These are phyloP conservation scores for Vaccinium macrocarpon DNA, from an alignment of 148 eudicot species.

Conservation along the genomic window DNA sequence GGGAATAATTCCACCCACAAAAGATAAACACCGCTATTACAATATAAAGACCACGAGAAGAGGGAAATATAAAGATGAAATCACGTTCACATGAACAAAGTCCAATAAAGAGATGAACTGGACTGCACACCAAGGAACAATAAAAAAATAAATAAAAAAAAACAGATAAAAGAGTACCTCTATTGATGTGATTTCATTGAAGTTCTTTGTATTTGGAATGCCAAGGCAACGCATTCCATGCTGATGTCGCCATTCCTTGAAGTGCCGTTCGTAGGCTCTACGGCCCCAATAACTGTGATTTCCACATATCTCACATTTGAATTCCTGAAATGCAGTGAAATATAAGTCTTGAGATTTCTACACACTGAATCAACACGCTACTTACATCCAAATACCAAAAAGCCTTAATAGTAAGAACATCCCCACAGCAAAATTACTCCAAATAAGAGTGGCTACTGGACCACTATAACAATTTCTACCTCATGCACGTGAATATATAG, in stretches of 20 bases:
- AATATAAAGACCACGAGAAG: background rate
- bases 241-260: constrained; percentile 96
- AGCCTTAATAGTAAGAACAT: background rate
- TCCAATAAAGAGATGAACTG: background rate
- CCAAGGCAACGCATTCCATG: constrained; percentile 99
- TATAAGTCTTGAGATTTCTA: background rate
- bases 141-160: background rate
- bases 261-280: constrained; percentile 95
- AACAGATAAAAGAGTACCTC: constrained; percentile 39
- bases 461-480: background rate
- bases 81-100: background rate
- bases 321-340: constrained; percentile 54
- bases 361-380: background rate
- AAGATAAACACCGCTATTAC: background rate
- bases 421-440: background rate
- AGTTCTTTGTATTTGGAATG: constrained; percentile 96
- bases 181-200: constrained; percentile 91
- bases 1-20: background rate
- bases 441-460: background rate
- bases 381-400: background rate
- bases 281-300: constrained; percentile 98
- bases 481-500: background rate
- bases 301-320: constrained; percentile 97
- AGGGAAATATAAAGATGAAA: background rate
- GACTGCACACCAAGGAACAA: background rate